Evolutionary conservation across 768 basidiomycete genomes (phyloP), one percentile per base, ranked within the genome.

Genomic region (Lentinus brumalis): DNA sequence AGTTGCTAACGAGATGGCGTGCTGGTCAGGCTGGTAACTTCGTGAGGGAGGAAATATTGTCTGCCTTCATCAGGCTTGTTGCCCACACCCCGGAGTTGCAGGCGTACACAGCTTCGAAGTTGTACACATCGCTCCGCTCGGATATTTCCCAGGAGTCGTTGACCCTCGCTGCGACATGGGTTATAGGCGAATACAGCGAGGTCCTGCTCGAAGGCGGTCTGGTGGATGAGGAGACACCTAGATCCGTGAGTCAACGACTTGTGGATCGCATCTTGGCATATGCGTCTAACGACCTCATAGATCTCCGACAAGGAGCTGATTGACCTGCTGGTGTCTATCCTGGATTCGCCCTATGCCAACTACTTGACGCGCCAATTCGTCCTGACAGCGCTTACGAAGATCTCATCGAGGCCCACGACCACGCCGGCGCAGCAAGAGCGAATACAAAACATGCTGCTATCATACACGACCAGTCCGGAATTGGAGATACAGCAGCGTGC

Each of bases 61-160:
- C 96, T 0, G 87, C 91, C 2, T 99, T 99, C 75, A 93, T 99
- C 66, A 89, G 97, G 29, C 84, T 99, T 31, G 95, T 98, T 0
- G 92, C 92, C 30, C 94, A 99, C 73, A 98, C 97, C 0, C 95
- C 96, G 0, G 97, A 99, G 72, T 79, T 99, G 21, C 97, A 99
- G 75, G 87, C 88, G 3, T 98, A 99, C 74, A 97, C 95, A 1
- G 86, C 94, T 5, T 96, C 94, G 54, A 92, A 92, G 69, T 77
- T 99, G 10, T 98, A 93, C 71, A 81, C 87, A 4, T 91, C 96
- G 5, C 84, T 99, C 21, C 89, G 86, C 60, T 82, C 84, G 0
- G 97, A 99, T 73, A 89, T 98, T 30, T 98, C 97, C 3, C 97
- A 98, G 71, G 97, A 99, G 68, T 94, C 94, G 7, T 78, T 99